Evolutionary conservation across 192 early-diverging fungal species (phyloP), one percentile per base, ranked within the genome.

Genomic region (Rhizoclosmatium globosum): DNA sequence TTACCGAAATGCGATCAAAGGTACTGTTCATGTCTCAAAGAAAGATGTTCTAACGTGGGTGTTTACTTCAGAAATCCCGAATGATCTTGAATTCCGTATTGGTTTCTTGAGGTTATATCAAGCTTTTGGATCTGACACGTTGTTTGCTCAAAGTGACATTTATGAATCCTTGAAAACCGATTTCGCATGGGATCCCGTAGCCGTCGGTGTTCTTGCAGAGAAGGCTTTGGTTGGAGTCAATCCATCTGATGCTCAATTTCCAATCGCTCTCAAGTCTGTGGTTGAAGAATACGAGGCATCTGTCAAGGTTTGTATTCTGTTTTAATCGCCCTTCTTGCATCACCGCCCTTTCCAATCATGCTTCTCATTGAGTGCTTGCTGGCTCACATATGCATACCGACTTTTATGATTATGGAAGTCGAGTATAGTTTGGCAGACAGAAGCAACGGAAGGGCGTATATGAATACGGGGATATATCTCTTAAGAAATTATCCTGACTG

Each of bases 1-100:
- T 9, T 96, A 88, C 74, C 83, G 86, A 44, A 95, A 95, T 81
- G 97, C 95, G 44, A 92, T 97, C 65, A 79, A 87, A 64, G 90
- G 90, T 91, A 78, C 47, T 9, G 41, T 13, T 69, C 31, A 2
- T 43, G 19, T 44, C 39, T 7, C 21, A 15, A 11, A 15, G 68
- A 47, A 38, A 31, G 9, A 3, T 15, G 2, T n/a, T 31, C 2
- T 21, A 68, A 68, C 53, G n/a, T 73, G 21, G 43, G 6, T 38
- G 21, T 62, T 4, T 38, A 64, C 46, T 21, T 13, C 57, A 89
- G 85, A 89, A 6, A 91, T 95, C 59, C 92, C 94, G 2, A 70
- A 84, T 43, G 89, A 94, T 61, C 85, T 96, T 45, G 71, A 83
- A 0, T 96, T 98, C 85, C 90, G 95, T 38, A 83, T 89, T 17